Base-by-base conservation (phyloP, 768 basidiomycete species). In the Candolleomyces eurysporus region DNA sequence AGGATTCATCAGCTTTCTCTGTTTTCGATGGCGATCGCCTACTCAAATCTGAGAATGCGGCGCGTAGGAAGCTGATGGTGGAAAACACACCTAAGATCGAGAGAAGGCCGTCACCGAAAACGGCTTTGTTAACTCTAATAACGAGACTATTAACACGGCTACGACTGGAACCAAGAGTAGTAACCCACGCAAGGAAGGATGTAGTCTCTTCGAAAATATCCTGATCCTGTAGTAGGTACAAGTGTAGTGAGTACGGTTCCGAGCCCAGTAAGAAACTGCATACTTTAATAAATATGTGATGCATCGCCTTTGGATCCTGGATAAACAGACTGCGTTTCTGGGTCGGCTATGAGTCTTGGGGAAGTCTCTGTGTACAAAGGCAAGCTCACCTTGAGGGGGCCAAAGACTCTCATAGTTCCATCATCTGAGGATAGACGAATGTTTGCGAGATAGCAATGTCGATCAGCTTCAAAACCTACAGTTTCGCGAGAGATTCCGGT, bases 201-300 rank as follows among this genome's bases (percentile, higher is more conserved):
- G 45, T 36, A 61, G 59, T 13, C 58, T 65, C 53, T 52, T 51
- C 63, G 31, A 68, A 72, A 2, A 66, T 61, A 58, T 72, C 50
- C 66, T 72, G 71, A 61, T 74, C 73, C 75, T 76, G 46, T 31
- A 61, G 3, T 26, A 26, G 26, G 26, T 26, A 26, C 26, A 26
- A 19, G 17, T 13, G 39, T 63, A 14, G n/a, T 36, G 56, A 48
- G 19, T 32, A 36, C 36, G 48, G 17, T 26, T 13, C 16, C 19
- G 30, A 17, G 13, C 4, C 5, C 16, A 5, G n/a, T 40, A 13
- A 16, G 49, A 43, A 5, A 4, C 21, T 10, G 30, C 57, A 14
- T 49, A 78, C 82, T 67, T 80, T 82, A 56, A 81, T 69, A 11
- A 79, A 36, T 39, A 82, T 78, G 61, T 78, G 76, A 59, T 80